Base-by-base conservation (phyloP, 2,329 filamentous ascomycete species). In the Dryadomyces quercus-mongolicae region DNA sequence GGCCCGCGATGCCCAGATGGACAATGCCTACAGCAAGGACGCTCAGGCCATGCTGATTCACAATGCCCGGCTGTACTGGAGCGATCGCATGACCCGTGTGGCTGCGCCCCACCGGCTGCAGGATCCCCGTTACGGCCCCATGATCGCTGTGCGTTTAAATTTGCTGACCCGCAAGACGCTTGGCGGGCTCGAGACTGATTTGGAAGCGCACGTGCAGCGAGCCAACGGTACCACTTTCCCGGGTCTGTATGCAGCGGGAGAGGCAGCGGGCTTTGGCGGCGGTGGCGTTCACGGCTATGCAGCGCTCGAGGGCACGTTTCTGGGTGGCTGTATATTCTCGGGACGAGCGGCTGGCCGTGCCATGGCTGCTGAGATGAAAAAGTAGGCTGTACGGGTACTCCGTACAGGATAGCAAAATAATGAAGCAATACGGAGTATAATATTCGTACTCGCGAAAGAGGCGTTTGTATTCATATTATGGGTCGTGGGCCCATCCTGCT, bases 241-340 rank as follows among this genome's bases (percentile, higher is more conserved):
- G 0, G 78, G 78, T 0, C 60, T 83, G 15, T 83, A 81, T 54
- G 78, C 80, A 0, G 80, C 79, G 0, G 80, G 80, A 6, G 80
- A 83, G 62, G 77, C 69, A 1, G 78, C 79, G 0, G 80, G 80
- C 0, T 83, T 83, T 55, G 80, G 80, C 0, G 80, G 80, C 2
- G 80, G 80, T 2, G 80, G 80, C 16, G 76, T 82, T 1, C 80
- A 83, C 59, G 80, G 80, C 0, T 82, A 83, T 60, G 80, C 71
- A 59, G 76, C 80, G 1, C 73, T 83, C 40, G 80, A 83, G 63
- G 80, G 80, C 0, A 82, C 80, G 0, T 83, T 83, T 61, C 60
- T 83, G 4, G 80, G 80, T 15, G 80, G 80, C 0, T 83, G 80
- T 56, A 81, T 83, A 59, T 83, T 83, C 60, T 82, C 79, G 0